Evolutionary conservation across 148 eudicot species (phyloP).

Genomic region (Rhododendron kiyosumense): DNA sequence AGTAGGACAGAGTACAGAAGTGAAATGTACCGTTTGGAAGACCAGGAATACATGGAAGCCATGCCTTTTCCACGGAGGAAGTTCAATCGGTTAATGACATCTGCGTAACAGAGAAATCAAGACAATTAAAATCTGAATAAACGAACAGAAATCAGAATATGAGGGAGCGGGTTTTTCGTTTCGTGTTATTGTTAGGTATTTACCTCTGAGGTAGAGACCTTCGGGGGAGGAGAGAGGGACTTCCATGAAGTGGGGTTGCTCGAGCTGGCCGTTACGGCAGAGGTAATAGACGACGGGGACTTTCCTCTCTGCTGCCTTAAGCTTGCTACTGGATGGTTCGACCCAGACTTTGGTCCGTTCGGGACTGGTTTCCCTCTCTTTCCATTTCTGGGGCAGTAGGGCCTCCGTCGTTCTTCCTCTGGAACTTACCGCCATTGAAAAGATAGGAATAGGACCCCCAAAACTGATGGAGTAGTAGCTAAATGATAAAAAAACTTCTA

Average conservation of each 20-base stretch:
- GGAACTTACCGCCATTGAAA: conserved; percentile 31
- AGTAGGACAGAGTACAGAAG: not conserved
- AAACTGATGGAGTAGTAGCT: not conserved
- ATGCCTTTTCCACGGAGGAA: conserved; percentile 85
- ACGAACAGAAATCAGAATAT: not conserved
- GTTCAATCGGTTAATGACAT: conserved; percentile 74
- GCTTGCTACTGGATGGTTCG: conserved; percentile 21
- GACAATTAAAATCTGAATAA: not conserved
- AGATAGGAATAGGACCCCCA: not conserved
- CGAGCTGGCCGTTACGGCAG: conserved; percentile 63
- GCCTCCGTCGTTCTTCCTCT: conserved; percentile 28
- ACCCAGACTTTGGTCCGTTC: conserved; percentile 43
- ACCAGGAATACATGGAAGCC: conserved; percentile 77
- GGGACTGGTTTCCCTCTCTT: conserved; percentile 35
- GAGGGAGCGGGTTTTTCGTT: no score
- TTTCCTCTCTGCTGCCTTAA: conserved; percentile 8
- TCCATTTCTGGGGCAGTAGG: conserved; percentile 23
- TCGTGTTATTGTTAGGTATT: no score
- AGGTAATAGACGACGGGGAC: conserved; percentile 72
- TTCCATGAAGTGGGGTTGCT: conserved; percentile 80
- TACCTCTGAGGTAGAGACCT: conserved; percentile 64
- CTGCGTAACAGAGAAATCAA: conserved; percentile 21
- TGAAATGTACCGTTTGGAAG: conserved; percentile 58
- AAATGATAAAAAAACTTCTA: not conserved
- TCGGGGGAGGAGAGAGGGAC: conserved; percentile 59